phyloP scores from a whole-genome alignment of 179 eudicot species.

The Carnegiea gigantea region DNA sequence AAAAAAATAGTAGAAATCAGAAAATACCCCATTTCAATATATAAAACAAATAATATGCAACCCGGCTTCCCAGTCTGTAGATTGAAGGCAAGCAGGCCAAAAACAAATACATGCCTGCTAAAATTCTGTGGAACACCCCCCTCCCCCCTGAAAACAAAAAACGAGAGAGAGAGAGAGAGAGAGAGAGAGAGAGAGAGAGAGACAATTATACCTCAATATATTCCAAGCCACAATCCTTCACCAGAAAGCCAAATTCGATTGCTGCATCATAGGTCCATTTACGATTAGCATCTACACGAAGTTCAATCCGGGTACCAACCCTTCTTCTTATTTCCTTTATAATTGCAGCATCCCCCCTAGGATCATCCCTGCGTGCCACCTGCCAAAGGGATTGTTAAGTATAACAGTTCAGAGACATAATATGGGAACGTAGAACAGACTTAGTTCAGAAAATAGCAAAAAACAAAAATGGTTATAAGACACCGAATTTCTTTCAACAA shows the following conservation, averaged over 20 bases:
- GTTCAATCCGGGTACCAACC: slow-evolving; percentile 58
- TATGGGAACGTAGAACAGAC: background rate
- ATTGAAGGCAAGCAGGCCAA: background rate
- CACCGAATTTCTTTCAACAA: background rate
- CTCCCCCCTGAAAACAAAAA: background rate
- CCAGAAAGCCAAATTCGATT: slow-evolving; percentile 57
- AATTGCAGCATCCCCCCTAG: slow-evolving; percentile 72
- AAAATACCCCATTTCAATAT: background rate
- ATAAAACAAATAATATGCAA: background rate
- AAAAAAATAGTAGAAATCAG: background rate
- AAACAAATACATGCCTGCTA: background rate
- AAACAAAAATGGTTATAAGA: background rate
- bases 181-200: background rate
- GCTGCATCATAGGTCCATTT: slow-evolving; percentile 88
- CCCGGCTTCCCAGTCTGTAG: background rate
- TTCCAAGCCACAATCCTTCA: slow-evolving; percentile 68
- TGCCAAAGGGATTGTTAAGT: slow-evolving; percentile 25
- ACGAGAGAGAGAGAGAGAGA: background rate
- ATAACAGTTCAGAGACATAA: background rate
- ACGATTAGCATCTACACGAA: slow-evolving; percentile 94
- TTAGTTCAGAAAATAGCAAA: background rate
- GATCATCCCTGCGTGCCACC: slow-evolving; percentile 88
- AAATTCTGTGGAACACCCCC: background rate
- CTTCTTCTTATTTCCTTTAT: slow-evolving; percentile 71
- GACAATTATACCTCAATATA: slow-evolving; percentile 76